These are phyloP conservation scores for Phyllosticta capitalensis DNA, from an alignment of 2,329 filamentous ascomycete species.

Conservation along the genomic window DNA sequence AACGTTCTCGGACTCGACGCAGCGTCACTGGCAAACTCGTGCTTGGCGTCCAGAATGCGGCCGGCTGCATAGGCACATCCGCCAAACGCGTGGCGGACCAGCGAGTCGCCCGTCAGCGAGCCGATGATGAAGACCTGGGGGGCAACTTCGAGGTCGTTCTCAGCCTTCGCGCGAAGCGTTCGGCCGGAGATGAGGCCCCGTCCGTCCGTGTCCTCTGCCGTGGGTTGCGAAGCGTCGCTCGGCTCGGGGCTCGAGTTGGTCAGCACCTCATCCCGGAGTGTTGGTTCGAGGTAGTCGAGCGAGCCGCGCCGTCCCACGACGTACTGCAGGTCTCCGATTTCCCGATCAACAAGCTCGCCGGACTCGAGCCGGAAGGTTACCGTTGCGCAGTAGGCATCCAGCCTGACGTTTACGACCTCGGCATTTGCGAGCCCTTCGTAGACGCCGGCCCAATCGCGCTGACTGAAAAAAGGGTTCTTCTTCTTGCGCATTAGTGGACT, in stretches of 20 bases:
- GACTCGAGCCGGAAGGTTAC: conserved; percentile 37
- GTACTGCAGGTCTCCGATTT: conserved; percentile 43
- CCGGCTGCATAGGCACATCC: conserved; percentile 49
- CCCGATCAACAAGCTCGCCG: conserved; percentile 35
- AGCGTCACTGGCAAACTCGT: conserved; percentile 17
- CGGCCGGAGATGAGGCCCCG: conserved; percentile 38
- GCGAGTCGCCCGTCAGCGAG: conserved; percentile 50
- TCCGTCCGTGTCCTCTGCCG: not conserved
- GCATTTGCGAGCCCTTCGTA: conserved; percentile 50
- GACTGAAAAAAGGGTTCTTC: conserved; percentile 37
- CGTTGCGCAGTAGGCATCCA: conserved; percentile 13
- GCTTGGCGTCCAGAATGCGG: conserved; percentile 32
- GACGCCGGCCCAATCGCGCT: conserved; percentile 39
- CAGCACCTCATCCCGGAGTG: conserved; percentile 40
- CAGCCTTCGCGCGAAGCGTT: conserved; percentile 44
- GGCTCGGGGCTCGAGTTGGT: conserved; percentile 13
- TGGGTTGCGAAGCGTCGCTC: not conserved
- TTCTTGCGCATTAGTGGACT: conserved; percentile 19
- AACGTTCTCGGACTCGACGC: conserved; percentile 10
- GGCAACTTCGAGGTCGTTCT: conserved; percentile 44
- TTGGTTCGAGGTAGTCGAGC: conserved; percentile 40
- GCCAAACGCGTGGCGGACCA: conserved; percentile 51
- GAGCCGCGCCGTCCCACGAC: conserved; percentile 48
- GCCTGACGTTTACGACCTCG: conserved; percentile 33
- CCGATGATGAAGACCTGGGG: conserved; percentile 47